A percentile compares a stretch with the other conserved stretches of the same genome.
Evolutionary conservation across 202 grass and related monocot genomes (phyloP).

Genomic region (Musa balbisiana): DNA sequence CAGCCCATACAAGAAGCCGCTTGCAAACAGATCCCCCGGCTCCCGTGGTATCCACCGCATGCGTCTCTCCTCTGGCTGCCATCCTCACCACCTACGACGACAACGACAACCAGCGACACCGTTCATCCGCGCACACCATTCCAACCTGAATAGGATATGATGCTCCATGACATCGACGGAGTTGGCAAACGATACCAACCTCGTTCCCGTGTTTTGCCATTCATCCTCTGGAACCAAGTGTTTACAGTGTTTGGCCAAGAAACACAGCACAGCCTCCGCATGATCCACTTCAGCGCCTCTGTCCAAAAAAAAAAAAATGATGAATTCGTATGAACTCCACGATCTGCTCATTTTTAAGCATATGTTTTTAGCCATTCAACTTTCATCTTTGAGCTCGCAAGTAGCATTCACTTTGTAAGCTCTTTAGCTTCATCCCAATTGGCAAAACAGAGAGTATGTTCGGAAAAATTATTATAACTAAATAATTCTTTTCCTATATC

Average conservation of each 20-base stretch:
- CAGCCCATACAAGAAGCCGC: conserved; percentile 75
- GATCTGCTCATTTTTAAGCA: too few species aligned
- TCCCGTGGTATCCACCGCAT: conserved; percentile 60
- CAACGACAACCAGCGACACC: too few species aligned
- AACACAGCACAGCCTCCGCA: conserved; percentile 56
- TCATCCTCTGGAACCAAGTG: conserved; percentile 72
- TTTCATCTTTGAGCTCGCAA: background rate
- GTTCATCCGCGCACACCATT: too few species aligned
- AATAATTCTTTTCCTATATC: too few species aligned
- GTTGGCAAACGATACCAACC: conserved; percentile 12
- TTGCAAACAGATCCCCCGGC: conserved; percentile 77
- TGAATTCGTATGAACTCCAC: too few species aligned
- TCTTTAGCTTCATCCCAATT: conserved; percentile 96
- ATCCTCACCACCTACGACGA: conserved; percentile 51
- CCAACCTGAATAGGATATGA: too few species aligned
- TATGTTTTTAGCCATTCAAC: too few species aligned
- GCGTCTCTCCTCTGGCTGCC: conserved; percentile 42
- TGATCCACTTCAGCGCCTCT: conserved; percentile 35
- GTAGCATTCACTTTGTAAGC: conserved; percentile 52
- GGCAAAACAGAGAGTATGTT: conserved; percentile 58
- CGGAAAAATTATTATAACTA: too few species aligned
- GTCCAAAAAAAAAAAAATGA: conserved; percentile 27
- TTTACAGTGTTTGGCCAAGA: conserved; percentile 74
- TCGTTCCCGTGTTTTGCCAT: conserved; percentile 72
- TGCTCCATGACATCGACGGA: conserved; percentile 3